Evolutionary conservation across 2,329 filamentous ascomycete species (phyloP), one percentile per base, ranked within the genome.

Genomic region (Pseudogymnoascus sp.): DNA sequence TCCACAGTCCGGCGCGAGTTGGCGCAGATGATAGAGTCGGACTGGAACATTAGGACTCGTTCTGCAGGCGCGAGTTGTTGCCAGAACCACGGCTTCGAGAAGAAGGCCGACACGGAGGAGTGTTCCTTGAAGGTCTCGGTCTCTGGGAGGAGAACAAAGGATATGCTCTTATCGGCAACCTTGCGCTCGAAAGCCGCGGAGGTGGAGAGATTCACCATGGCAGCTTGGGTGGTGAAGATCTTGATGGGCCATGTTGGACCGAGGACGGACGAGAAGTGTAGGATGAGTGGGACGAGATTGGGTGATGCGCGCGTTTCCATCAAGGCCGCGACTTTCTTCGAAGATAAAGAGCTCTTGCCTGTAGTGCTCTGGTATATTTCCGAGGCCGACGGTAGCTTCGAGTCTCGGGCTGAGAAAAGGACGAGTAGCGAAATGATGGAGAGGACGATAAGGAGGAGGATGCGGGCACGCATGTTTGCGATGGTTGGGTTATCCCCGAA

Each of bases 161-260:
- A 68, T 62, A 78, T 68, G n/a, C 66, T 63, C 12, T 70, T 68
- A 3, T 66, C 60, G 16, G 66, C 65, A 6, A 77, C 62, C n/a
- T 74, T 72, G 5, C 74, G 74, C 9, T 67, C 67, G 60, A 77
- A 72, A 9, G 74, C 64, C 1, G 73, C 70, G 3, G 73, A 74
- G 65, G 65, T 32, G 67, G 62, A 22, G 59, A 61, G 30, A 38
- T 58, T 37, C 16, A 7, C 25, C 16, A 58, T 38, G 43, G 25
- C 20, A 3, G 30, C 39, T n/a, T 50, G 20, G 22, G 6, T 69
- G 66, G 77, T 78, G 64, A 75, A 76, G 41, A 78, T 72, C 20
- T 78, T 69, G 38, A 79, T 72, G 4, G 76, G 76, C 76, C 77
- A 79, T 8, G 65, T 64, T 8, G 76, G 75, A 1, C 76, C 77